A percentile compares a stretch with the other conserved stretches of the same genome.
Evolutionary conservation across 2,329 filamentous ascomycete species (phyloP).

Genomic region (Exutisphaerella laricina): DNA sequence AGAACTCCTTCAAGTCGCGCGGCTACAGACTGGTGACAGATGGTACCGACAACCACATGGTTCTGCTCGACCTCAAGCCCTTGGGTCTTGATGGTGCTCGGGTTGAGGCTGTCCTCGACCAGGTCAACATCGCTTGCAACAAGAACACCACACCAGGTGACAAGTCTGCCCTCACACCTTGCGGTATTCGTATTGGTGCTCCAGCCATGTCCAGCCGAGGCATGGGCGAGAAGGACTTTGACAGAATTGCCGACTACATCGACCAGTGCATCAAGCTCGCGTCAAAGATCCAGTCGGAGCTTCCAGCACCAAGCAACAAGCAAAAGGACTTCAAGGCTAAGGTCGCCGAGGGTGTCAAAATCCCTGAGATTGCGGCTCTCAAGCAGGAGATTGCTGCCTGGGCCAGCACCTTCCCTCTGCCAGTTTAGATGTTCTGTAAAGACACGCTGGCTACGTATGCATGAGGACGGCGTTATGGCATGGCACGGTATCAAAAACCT

Average conservation of each 20-base stretch:
- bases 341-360: conserved; percentile 60
- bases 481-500: conserved; percentile 4
- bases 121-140: conserved; percentile 99
- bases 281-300: conserved; percentile 74
- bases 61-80: conserved; percentile 87
- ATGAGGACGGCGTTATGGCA: conserved; percentile 11
- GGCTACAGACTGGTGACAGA: conserved; percentile 93
- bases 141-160: conserved; percentile 98
- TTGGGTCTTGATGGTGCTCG: conserved; percentile 79
- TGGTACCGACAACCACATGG: conserved; percentile 96
- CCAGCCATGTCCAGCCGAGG: conserved; percentile 97
- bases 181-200: conserved; percentile 91
- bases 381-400: conserved; percentile 85
- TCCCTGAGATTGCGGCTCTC: conserved; percentile 68
- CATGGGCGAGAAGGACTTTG: conserved; percentile 88
- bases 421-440: conserved; percentile 37
- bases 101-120: conserved; percentile 91
- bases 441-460: neutral
- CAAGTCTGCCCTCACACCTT: conserved; percentile 91
- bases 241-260: conserved; percentile 83
- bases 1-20: conserved; percentile 68
- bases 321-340: conserved; percentile 99
- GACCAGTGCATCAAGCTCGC: conserved; percentile 82
- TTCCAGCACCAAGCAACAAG: conserved; percentile 98
- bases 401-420: conserved; percentile 88